phyloP scores from a whole-genome alignment of 805 yeast species.

The Zygoascus flipseniorum region DNA sequence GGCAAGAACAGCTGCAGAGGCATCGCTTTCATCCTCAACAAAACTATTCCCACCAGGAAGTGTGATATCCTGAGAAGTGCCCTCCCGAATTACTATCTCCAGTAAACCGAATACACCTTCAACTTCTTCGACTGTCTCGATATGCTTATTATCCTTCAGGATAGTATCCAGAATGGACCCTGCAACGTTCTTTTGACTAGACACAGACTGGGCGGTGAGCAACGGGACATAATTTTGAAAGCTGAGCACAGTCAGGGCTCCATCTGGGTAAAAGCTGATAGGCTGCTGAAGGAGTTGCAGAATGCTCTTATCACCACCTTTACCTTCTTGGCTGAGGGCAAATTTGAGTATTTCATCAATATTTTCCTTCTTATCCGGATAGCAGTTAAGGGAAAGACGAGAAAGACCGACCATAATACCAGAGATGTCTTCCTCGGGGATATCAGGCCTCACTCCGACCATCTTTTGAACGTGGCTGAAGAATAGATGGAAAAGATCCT shows the following conservation, averaged over 20 bases:
- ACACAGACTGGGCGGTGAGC: slow-evolving; percentile 42
- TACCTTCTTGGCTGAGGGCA: slow-evolving; percentile 27
- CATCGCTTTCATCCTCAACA: slow-evolving; percentile 3
- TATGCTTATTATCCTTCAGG: slow-evolving; percentile 32
- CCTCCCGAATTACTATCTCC: slow-evolving; percentile 41
- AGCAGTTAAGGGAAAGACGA: slow-evolving; percentile 55
- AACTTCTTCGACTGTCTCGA: slow-evolving; percentile 41
- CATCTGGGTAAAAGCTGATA: slow-evolving; percentile 22
- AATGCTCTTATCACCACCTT: slow-evolving; percentile 7
- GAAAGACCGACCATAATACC: slow-evolving; percentile 58
- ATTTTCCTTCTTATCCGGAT: slow-evolving; percentile 51
- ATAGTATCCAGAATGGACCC: slow-evolving; percentile 53
- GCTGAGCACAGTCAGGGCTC: slow-evolving; percentile 25
- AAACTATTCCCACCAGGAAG: slow-evolving; percentile 20
- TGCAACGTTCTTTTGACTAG: slow-evolving; percentile 50
- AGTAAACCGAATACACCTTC: slow-evolving; percentile 54
- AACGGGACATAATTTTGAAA: slow-evolving; percentile 46
- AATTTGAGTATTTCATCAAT: slow-evolving; percentile 54
- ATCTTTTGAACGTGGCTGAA: slow-evolving; percentile 56
- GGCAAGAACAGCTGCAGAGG: slow-evolving; percentile 20
- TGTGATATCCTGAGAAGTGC: slow-evolving; percentile 14
- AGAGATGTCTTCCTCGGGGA: slow-evolving; percentile 60
- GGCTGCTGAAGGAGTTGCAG: slow-evolving; percentile 28
- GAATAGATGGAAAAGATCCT: slow-evolving; percentile 49
- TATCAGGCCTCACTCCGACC: slow-evolving; percentile 49